Evolutionary conservation across 306 rosid genomes (phyloP).

Genomic region (Casuarina cunninghamiana): DNA sequence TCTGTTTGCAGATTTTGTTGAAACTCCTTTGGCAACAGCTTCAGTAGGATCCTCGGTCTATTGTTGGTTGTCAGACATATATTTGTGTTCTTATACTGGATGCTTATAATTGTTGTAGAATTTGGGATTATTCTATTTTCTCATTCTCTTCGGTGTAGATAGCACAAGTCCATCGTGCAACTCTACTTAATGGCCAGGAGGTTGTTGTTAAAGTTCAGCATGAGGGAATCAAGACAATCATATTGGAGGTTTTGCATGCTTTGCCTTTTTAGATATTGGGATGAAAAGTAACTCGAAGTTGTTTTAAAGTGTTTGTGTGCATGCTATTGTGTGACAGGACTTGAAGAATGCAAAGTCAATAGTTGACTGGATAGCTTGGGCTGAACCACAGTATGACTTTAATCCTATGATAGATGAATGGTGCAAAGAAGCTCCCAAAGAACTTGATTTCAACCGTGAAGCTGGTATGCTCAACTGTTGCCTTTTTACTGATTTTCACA

Average conservation of each 20-base stretch:
- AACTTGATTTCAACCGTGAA: constrained; percentile 89
- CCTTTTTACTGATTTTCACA: constrained; percentile 8
- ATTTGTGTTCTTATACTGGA: constrained; percentile 23
- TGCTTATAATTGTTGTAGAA: constrained; percentile 11
- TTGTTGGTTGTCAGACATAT: constrained; percentile 28
- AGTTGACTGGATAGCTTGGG: constrained; percentile 99
- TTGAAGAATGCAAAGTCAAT: constrained; percentile 89
- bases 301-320: constrained; percentile 26
- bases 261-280: constrained; percentile 28
- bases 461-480: constrained; percentile 62
- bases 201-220: constrained; percentile 98
- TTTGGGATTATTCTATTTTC: constrained; percentile 19
- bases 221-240: constrained; percentile 73
- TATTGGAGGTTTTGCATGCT: constrained; percentile 73
- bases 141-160: constrained; percentile 56
- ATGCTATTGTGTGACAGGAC: constrained; percentile 59
- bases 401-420: constrained; percentile 98
- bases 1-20: constrained; percentile 65
- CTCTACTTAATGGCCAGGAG: constrained; percentile 81
- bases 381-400: constrained; percentile 88
- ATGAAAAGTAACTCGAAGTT: constrained; percentile 28
- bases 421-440: constrained; percentile 99
- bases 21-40: constrained; percentile 91
- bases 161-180: constrained; percentile 98
- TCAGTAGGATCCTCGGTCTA: constrained; percentile 63